Conservation (phyloP, 371 early-diverging fungal genomes). For the Circinella minor region DNA sequence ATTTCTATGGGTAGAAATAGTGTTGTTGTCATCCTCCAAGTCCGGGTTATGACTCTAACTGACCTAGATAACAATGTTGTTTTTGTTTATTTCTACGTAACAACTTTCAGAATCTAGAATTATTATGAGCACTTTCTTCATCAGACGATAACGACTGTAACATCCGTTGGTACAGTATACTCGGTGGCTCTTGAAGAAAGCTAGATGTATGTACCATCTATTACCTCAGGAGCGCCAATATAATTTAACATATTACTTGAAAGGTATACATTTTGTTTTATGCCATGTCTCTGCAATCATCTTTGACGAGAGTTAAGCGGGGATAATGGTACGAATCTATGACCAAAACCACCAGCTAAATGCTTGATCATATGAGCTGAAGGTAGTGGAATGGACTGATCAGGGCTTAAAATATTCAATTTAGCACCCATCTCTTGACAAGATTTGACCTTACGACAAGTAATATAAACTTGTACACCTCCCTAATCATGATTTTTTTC, state of each 20-base stretch:
- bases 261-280: slow-evolving; percentile 58
- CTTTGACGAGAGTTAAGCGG: slow-evolving; percentile 85
- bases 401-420: slow-evolving; percentile 68
- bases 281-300: slow-evolving; percentile 84
- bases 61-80: no score
- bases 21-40: no score
- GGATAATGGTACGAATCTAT: slow-evolving; percentile 82
- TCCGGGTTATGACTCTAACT: no score
- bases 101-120: not conserved
- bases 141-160: slow-evolving; percentile 74
- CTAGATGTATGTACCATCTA: slow-evolving; percentile 85
- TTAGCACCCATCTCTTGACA: slow-evolving; percentile 67
- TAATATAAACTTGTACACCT: slow-evolving; percentile 81
- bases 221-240: slow-evolving; percentile 82
- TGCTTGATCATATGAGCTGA: slow-evolving; percentile 76
- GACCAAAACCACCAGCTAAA: slow-evolving; percentile 68
- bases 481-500: slow-evolving; percentile 47
- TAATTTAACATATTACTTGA: slow-evolving; percentile 70
- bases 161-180: slow-evolving; percentile 73
- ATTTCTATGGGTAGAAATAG: no score
- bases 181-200: slow-evolving; percentile 78
- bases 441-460: slow-evolving; percentile 64
- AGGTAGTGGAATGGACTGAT: slow-evolving; percentile 75
- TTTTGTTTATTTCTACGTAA: no score
- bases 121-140: slow-evolving; percentile 65